A percentile compares a stretch with the other conserved stretches of the same genome.
Conservation (phyloP, 306 rosid species). For the Sophora flavescens region DNA sequence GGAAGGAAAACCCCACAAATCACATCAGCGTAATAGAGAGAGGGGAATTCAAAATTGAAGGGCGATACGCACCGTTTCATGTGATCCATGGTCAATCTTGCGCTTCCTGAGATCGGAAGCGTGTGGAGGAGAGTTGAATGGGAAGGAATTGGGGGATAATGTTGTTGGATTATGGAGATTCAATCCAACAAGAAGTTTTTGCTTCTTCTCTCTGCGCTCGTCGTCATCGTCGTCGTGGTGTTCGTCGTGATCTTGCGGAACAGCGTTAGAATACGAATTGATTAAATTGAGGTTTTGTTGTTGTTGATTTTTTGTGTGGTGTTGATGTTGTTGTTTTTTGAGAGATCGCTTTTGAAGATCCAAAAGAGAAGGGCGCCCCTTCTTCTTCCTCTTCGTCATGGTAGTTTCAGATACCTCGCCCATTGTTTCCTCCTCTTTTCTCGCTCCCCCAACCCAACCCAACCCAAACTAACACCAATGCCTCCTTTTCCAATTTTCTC, state of each 20-base stretch:
- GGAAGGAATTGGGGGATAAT: constrained; percentile 53
- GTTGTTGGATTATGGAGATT: constrained; percentile 62
- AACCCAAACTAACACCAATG: constrained; percentile 52
- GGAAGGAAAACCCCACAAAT: neutral
- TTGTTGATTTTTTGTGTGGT: neutral
- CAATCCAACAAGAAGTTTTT: constrained; percentile 70
- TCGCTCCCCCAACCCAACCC: constrained; percentile 37
- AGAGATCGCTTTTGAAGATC: constrained; percentile 95
- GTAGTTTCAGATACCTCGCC: constrained; percentile 73
- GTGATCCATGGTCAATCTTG: constrained; percentile 63
- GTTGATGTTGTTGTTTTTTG: constrained; percentile 61
- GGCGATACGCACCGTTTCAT: constrained; percentile 56
- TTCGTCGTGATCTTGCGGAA: constrained; percentile 35
- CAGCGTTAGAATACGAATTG: constrained; percentile 48
- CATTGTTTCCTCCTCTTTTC: constrained; percentile 65
- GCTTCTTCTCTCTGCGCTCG: constrained; percentile 84
- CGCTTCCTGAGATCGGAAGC: constrained; percentile 60
- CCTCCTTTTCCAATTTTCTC: constrained; percentile 2
- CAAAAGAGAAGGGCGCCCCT: constrained; percentile 96
- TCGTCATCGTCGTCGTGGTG: constrained; percentile 48
- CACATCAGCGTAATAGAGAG: neutral
- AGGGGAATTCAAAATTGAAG: constrained; percentile 5
- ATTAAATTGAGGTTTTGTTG: constrained; percentile 43
- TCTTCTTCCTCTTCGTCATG: constrained; percentile 85
- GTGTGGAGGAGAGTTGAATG: constrained; percentile 53